Conservation (phyloP, 2,329 filamentous ascomycete genomes). For the Arthrobotrys pseudoclavata region DNA sequence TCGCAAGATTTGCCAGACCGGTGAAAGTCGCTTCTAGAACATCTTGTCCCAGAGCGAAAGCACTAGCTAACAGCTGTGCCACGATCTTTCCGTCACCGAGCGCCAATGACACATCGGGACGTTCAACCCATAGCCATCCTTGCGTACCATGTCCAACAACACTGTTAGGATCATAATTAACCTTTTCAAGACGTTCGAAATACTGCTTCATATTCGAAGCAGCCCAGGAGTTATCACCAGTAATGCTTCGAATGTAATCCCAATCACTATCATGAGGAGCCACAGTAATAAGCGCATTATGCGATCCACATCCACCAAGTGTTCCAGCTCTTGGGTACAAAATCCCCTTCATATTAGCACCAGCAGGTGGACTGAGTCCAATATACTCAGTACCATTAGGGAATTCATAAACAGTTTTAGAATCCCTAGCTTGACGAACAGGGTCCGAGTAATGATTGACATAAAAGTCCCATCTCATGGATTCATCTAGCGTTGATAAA, state of each 20-base stretch:
- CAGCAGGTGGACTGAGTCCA: constrained; percentile 66
- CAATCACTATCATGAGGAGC: constrained; percentile 68
- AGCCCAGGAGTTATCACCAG: constrained; percentile 68
- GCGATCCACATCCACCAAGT: constrained; percentile 68
- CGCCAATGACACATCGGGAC: constrained; percentile 34
- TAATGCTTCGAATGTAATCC: constrained; percentile 66
- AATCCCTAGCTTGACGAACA: constrained; percentile 71
- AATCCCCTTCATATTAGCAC: constrained; percentile 67
- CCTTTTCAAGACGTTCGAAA: constrained; percentile 68
- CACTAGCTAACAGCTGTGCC: constrained; percentile 63
- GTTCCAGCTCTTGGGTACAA: constrained; percentile 69
- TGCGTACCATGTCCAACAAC: constrained; percentile 67
- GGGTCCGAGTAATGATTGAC: constrained; percentile 74
- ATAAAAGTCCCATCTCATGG: constrained; percentile 75
- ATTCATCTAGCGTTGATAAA: constrained; percentile 71
- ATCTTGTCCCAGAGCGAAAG: constrained; percentile 63
- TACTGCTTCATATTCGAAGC: constrained; percentile 67
- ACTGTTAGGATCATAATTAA: constrained; percentile 67
- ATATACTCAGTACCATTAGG: constrained; percentile 66
- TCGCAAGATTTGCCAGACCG: constrained; percentile 62
- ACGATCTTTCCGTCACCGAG: constrained; percentile 59
- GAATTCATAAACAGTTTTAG: constrained; percentile 72
- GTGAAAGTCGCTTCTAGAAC: constrained; percentile 40
- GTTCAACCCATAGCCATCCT: constrained; percentile 65
- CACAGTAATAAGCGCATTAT: constrained; percentile 64